Conservation (phyloP, 805 yeast genomes). For the Saccharomyces mikatae region DNA sequence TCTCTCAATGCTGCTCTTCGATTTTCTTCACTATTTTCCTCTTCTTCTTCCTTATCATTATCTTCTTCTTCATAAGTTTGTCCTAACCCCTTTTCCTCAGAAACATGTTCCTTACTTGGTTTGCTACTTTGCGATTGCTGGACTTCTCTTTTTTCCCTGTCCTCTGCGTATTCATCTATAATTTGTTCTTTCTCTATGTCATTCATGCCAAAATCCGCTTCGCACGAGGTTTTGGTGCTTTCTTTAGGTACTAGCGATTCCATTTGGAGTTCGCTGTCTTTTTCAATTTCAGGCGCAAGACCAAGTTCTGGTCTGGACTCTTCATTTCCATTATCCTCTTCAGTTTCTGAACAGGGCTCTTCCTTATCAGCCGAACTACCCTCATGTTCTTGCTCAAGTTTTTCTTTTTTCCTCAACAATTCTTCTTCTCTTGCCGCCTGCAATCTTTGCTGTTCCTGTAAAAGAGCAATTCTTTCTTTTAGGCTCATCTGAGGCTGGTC, state of each 20-base stretch:
- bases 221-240: not conserved
- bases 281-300: not conserved
- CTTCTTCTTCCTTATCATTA: slow-evolving; percentile 46
- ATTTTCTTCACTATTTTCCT: slow-evolving; percentile 68
- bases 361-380: not conserved
- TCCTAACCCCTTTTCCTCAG: slow-evolving; percentile 28
- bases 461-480: slow-evolving; percentile 76
- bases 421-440: slow-evolving; percentile 68
- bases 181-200: not conserved
- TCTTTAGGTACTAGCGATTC: not conserved
- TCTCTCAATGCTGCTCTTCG: slow-evolving; percentile 73
- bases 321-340: not conserved
- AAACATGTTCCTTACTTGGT: slow-evolving; percentile 20
- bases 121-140: slow-evolving; percentile 2
- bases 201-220: not conserved
- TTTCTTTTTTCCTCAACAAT: slow-evolving; percentile 44
- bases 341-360: not conserved
- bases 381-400: slow-evolving; percentile 20
- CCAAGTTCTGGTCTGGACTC: not conserved
- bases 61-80: slow-evolving; percentile 32
- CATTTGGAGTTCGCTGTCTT: not conserved
- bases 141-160: slow-evolving; percentile 6
- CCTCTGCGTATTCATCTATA: not conserved
- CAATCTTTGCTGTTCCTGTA: slow-evolving; percentile 74
- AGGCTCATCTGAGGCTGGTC: slow-evolving; percentile 71